Percentiles rank a stretch among this genome's conserved stretches.
Conservation (phyloP, 441 rosid genomes). For the Melianthus villosus region DNA sequence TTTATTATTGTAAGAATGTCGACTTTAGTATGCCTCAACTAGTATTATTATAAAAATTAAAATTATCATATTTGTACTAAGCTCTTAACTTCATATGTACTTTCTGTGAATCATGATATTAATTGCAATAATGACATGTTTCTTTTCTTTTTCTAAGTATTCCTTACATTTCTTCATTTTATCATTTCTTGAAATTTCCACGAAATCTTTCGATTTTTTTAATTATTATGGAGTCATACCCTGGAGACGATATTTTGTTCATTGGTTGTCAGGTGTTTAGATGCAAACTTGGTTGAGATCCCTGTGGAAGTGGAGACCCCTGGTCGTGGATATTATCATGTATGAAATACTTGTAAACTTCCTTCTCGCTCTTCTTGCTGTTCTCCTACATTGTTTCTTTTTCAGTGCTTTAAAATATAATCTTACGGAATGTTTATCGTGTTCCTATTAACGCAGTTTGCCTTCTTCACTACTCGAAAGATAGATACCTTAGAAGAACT, state of each 20-base stretch:
- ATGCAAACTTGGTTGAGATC: constrained; percentile 82
- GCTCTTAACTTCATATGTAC: too few species aligned
- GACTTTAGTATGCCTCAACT: too few species aligned
- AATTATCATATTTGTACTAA: too few species aligned
- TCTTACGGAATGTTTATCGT: constrained; percentile 5
- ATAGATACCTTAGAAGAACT: constrained; percentile 68
- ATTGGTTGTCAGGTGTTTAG: constrained; percentile 44
- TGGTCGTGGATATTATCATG: constrained; percentile 66
- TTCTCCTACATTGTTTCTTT: not conserved
- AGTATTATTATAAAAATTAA: too few species aligned
- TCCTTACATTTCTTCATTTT: too few species aligned
- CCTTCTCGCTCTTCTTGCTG: constrained; percentile 4
- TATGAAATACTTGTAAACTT: constrained; percentile 17
- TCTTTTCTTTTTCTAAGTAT: too few species aligned
- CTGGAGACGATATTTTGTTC: constrained; percentile 1
- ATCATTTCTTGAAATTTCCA: not conserved
- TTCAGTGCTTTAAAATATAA: constrained; percentile 1
- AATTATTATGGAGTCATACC: not conserved
- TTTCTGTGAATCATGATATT: too few species aligned
- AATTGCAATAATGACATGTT: too few species aligned
- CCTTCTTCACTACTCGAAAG: constrained; percentile 80
- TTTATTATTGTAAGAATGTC: too few species aligned
- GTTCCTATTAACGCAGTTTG: constrained; percentile 36
- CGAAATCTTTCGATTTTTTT: constrained; percentile 1
- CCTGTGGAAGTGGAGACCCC: constrained; percentile 80